Conservation (phyloP, 352 stramenopile genomes). For the Pythium grandisporangium region DNA sequence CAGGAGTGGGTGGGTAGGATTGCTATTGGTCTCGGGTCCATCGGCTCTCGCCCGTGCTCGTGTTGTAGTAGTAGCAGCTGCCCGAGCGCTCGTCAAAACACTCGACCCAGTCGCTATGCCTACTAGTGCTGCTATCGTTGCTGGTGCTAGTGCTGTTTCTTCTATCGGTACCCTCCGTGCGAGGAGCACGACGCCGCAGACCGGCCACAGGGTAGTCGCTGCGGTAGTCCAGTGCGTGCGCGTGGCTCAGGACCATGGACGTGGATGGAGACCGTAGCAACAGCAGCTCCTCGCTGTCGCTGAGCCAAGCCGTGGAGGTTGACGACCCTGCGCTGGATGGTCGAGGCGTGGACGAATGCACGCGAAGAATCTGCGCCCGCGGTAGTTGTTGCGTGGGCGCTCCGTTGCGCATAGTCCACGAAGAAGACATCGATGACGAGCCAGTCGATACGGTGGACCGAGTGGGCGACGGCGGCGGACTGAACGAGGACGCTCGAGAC, state of each 20-base stretch:
- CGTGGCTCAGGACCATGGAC: background rate
- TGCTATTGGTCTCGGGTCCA: no score
- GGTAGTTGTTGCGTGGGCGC: background rate
- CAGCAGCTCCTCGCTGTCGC: conserved; percentile 17
- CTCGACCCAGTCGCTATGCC: conserved; percentile 36
- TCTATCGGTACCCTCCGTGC: no score
- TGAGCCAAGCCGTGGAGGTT: conserved; percentile 21
- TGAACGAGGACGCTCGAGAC: conserved; percentile 21
- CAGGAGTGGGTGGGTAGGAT: no score
- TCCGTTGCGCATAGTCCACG: background rate
- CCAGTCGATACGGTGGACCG: conserved; percentile 32
- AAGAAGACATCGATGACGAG: conserved; percentile 23
- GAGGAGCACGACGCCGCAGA: background rate
- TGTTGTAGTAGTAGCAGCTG: conserved; percentile 67
- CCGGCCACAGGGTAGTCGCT: conserved; percentile 13
- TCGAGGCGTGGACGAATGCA: background rate
- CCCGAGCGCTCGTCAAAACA: conserved; percentile 45
- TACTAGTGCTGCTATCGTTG: no score
- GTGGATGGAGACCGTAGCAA: no score
- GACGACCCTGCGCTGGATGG: conserved; percentile 14
- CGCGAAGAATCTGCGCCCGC: background rate
- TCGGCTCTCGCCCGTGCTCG: conserved; percentile 56
- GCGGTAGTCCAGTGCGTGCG: conserved; percentile 12
- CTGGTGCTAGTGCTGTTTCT: no score
- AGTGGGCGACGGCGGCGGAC: conserved; percentile 31